Evolutionary conservation across 2,329 filamentous ascomycete species (phyloP), one percentile per base, ranked within the genome.

Genomic region (Dothidotthia symphoricarpi): DNA sequence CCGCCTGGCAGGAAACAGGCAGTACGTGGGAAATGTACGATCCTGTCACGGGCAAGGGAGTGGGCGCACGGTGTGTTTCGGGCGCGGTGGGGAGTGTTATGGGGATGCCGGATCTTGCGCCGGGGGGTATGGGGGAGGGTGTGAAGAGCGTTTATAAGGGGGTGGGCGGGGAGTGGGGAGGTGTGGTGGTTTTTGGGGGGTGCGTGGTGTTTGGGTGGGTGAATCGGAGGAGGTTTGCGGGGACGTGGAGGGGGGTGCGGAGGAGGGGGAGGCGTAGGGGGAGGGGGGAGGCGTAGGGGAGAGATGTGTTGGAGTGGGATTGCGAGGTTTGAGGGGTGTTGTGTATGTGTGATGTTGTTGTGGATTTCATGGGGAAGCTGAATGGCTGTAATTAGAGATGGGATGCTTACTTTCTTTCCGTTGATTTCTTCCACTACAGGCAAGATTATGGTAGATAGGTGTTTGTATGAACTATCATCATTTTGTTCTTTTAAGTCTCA

Each of bases 1-100:
- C 81, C 36, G 83, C 83, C 60, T 97, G 89, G 88, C 73, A 82
- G 60, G 78, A 86, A 61, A 97, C 91, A 0, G 89, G 90, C n/a
- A 96, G 95, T 63, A 88, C 88, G 0, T 97, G 90, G 90, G 90
- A 97, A 69, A 90, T 96, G 71, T 97, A 95, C 68, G 86, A 94
- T 66, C 88, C 89, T 0, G 88, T 95, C 53, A 93, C 86, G 3
- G 90, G 91, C 31, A 77, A 78, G 34, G 90, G 91, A 15, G 89
- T 95, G 73, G 80, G 91, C 35, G 95, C 88, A 4, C 88, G 95
- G 73, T 90, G 95, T 68, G 96, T 96, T 64, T 94, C 90, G 0
- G 90, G 91, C 34, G 96, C 91, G 90, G 86, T 95, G 35, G 88
- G 95, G 36, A 94, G 93, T 73, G 86, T 97, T 51, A 95, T 96